Base-by-base conservation (phyloP, 441 rosid species). In the Bruguiera hainesii region DNA sequence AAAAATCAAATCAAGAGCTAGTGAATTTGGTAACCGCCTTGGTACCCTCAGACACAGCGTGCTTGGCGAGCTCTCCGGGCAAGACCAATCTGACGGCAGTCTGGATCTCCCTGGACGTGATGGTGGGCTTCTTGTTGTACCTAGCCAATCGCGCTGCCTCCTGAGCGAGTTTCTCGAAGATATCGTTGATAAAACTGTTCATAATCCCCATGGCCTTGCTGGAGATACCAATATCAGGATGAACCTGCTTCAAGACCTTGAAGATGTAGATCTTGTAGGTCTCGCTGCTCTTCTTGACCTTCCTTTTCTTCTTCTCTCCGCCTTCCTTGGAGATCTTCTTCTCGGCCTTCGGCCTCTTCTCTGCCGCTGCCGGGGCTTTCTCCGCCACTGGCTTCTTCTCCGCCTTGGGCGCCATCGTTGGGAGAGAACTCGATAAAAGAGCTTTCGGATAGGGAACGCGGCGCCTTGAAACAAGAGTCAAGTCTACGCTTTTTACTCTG, bases 221-320 rank as follows among this genome's bases (percentile, higher is more conserved):
- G 23, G 68, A 70, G 48, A 70, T 48, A 31, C 68, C 74, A n/a
- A 70, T 70, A 58, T 70, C 74, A 3, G 74, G 74, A 56, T 70
- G 74, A 0, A 67, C 70, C 70, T 67, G 70, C 19, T 67, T 67
- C 63, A 67, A 57, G 10, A 67, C 70, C 63, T 63, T 70, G 63
- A 70, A 70, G 8, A 70, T 70, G 35, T 70, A 70, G 56, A 70
- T 70, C 64, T 70, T 70, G 35, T 70, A 70, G 16, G 74, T 70
- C 63, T 70, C 68, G 49, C 6, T 56, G 64, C 74, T 70, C 68
- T 70, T 70, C 69, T 70, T 70, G n/a, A 46, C 30, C 64, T 57
- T 63, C 74, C 62, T 70, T 56, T 55, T 67, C 63, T 67, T 70
- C 67, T 56, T 70, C 25, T 70, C 64, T 3, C 59, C 69, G 57